Conservation (phyloP, 352 stramenopile species). For the Globisporangium okanoganense region DNA sequence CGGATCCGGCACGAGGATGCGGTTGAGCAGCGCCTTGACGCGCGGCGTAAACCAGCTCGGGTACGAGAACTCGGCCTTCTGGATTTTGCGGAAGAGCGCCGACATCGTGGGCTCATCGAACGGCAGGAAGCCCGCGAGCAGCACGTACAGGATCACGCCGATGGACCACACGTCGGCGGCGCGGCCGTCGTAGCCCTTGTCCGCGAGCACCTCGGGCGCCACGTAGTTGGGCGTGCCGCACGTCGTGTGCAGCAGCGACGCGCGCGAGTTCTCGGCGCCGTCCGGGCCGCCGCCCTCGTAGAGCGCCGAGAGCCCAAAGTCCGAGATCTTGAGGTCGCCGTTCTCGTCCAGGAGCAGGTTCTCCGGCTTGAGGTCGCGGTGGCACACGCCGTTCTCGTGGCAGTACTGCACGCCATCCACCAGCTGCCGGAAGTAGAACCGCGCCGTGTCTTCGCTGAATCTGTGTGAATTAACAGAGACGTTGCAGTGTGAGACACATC, state of each 20-base stretch:
- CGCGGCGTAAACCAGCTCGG: conserved; percentile 90
- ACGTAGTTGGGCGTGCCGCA: conserved; percentile 98
- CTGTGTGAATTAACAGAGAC: conserved; percentile 23
- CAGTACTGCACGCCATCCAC: conserved; percentile 96
- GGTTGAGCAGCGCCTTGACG: conserved; percentile 87
- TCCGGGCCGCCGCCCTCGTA: conserved; percentile 83
- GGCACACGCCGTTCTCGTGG: conserved; percentile 96
- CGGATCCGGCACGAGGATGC: conserved; percentile 93
- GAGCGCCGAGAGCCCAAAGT: conserved; percentile 97
- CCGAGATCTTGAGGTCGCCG: conserved; percentile 98
- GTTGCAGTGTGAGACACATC: conserved; percentile 14
- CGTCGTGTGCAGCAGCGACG: conserved; percentile 93
- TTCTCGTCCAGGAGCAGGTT: conserved; percentile 96
- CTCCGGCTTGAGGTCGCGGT: conserved; percentile 96
- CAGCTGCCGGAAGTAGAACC: conserved; percentile 99
- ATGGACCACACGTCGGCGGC: conserved; percentile 96
- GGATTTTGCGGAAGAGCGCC: conserved; percentile 96
- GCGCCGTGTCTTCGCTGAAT: conserved; percentile 95
- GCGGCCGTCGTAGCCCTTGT: conserved; percentile 93
- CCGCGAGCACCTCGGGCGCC: conserved; percentile 89
- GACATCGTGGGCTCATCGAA: conserved; percentile 96
- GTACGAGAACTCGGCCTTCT: conserved; percentile 94
- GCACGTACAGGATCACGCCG: conserved; percentile 98
- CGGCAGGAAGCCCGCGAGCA: conserved; percentile 91
- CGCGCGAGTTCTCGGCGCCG: conserved; percentile 78